phyloP scores from a whole-genome alignment of 768 basidiomycete genomes.

The Cytidiella melzeri region DNA sequence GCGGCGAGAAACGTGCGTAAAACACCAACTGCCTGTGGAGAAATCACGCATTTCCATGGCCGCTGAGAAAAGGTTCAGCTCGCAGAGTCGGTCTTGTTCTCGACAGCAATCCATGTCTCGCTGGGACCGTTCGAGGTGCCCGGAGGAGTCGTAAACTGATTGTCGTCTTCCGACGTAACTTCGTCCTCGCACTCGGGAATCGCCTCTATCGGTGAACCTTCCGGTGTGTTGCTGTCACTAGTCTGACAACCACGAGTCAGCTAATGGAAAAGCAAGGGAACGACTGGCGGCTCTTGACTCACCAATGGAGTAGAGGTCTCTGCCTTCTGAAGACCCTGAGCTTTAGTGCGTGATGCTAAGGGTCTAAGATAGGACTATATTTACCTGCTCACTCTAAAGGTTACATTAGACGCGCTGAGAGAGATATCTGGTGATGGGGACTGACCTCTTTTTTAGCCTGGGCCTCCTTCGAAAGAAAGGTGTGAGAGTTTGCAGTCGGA shows the following conservation, averaged over 20 bases:
- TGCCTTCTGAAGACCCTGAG: not conserved
- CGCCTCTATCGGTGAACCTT: too few relatives aligned
- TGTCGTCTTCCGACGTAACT: constrained; percentile 35
- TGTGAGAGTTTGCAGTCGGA: not conserved
- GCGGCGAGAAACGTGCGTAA: too few relatives aligned
- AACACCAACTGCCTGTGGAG: not conserved
- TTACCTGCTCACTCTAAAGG: not conserved
- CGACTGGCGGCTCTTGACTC: too few relatives aligned
- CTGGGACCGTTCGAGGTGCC: constrained; percentile 31
- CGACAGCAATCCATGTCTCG: constrained; percentile 81
- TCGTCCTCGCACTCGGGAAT: too few relatives aligned
- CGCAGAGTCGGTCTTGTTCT: constrained; percentile 33
- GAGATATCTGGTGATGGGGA: constrained; percentile 2
- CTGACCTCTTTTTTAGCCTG: constrained; percentile 55
- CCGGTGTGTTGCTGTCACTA: too few relatives aligned
- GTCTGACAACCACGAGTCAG: too few relatives aligned
- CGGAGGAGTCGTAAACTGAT: constrained; percentile 5
- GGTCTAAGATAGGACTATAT: not conserved
- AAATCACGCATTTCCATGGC: not conserved
- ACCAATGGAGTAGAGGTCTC: not conserved
- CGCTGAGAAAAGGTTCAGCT: not conserved
- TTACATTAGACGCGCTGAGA: constrained; percentile 14
- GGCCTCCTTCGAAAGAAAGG: constrained; percentile 46
- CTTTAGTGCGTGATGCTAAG: constrained; percentile 51
- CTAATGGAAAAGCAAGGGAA: too few relatives aligned